Conservation (phyloP, 2,329 filamentous ascomycete species). For the Xylariomycetidae sp. region DNA sequence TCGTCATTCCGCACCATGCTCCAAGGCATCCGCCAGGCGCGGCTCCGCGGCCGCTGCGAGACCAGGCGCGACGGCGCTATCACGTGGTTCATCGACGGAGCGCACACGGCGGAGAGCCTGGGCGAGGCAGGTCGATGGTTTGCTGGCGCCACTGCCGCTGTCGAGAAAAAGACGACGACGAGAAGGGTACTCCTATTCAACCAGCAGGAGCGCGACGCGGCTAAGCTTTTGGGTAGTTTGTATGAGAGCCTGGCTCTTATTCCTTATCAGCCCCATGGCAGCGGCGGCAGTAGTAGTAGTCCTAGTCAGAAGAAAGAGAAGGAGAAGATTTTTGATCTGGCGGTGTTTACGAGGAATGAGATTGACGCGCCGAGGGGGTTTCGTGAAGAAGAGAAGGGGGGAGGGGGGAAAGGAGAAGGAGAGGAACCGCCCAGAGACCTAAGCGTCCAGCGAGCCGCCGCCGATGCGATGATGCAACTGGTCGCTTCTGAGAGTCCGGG, state of each 20-base stretch:
- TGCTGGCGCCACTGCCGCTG: constrained; percentile 34
- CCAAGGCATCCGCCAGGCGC: constrained; percentile 61
- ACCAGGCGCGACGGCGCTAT: constrained; percentile 47
- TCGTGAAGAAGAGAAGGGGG: no score
- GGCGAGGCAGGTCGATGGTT: constrained; percentile 76
- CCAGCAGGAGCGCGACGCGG: constrained; percentile 79
- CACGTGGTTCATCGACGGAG: constrained; percentile 81
- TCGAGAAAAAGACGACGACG: no score
- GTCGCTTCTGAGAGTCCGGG: constrained; percentile 43
- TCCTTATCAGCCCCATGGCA: no score
- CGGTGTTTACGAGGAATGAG: constrained; percentile 77
- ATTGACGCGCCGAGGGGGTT: constrained; percentile 13
- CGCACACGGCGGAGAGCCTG: constrained; percentile 82
- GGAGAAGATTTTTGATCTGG: constrained; percentile 59
- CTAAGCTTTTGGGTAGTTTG: constrained; percentile 58
- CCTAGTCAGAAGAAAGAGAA: no score
- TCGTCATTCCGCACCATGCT: no score
- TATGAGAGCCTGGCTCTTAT: constrained; percentile 47
- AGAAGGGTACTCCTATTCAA: constrained; percentile 75
- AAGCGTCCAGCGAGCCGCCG: constrained; percentile 64
- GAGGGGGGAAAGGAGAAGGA: no score
- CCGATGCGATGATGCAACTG: constrained; percentile 53
- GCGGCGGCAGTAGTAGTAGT: no score
- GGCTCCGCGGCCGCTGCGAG: constrained; percentile 75
- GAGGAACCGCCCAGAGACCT: constrained; percentile 52